Evolutionary conservation across 1,284 basidiomycete species (phyloP).

Genomic region (Rhodotorula sp.): DNA sequence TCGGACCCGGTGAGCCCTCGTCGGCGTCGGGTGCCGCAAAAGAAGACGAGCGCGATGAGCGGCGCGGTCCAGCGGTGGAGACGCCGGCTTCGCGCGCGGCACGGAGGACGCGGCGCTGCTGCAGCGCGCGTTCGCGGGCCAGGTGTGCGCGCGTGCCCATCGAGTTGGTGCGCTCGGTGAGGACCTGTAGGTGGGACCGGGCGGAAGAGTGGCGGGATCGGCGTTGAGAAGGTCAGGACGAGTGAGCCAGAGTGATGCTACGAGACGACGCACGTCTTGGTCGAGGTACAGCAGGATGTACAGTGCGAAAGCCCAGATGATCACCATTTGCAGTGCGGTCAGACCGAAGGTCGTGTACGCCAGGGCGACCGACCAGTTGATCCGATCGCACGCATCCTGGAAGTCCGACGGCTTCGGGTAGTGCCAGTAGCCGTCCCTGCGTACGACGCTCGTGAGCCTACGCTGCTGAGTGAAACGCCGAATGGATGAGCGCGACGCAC

Average conservation of each 20-base stretch:
- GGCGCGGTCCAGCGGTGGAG: conserved; percentile 3
- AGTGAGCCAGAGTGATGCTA: neutral
- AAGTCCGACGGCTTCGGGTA: conserved; percentile 51
- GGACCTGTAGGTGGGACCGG: conserved; percentile 6
- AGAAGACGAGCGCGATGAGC: conserved; percentile 1
- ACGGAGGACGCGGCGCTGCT: conserved; percentile 10
- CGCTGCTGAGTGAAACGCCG: no score
- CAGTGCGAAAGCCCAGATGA: conserved; percentile 39
- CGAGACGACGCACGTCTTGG: conserved; percentile 57
- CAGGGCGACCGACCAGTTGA: conserved; percentile 49
- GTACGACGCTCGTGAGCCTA: neutral
- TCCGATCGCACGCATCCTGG: conserved; percentile 49
- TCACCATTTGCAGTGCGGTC: conserved; percentile 46
- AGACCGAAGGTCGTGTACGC: conserved; percentile 52
- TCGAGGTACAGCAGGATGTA: conserved; percentile 52
- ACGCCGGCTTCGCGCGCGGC: conserved; percentile 10
- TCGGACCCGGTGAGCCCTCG: neutral
- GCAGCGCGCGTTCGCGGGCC: conserved; percentile 21
- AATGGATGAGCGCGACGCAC: neutral
- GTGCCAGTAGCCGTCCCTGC: conserved; percentile 51
- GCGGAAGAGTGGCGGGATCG: no score
- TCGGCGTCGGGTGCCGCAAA: conserved; percentile 3
- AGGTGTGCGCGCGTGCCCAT: conserved; percentile 34
- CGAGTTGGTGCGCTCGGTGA: conserved; percentile 35
- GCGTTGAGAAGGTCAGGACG: neutral